Conservation (phyloP, 306 rosid species). For the Parietaria judaica region DNA sequence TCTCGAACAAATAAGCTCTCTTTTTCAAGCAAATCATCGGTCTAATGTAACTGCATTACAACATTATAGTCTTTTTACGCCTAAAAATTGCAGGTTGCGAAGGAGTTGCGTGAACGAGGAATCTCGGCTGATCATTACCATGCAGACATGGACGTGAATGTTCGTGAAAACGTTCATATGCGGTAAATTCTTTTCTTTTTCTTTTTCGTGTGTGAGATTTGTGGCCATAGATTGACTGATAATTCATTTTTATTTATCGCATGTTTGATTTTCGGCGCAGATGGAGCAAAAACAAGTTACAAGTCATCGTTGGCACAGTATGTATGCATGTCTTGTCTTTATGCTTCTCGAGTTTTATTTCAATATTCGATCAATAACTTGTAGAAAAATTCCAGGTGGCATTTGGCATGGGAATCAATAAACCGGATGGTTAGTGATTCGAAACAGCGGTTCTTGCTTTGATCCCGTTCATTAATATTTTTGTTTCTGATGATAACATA, state of each 20-base stretch:
- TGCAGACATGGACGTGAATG: constrained; percentile 83
- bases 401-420: constrained; percentile 99
- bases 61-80: constrained; percentile 13
- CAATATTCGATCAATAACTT: constrained; percentile 4
- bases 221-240: neutral
- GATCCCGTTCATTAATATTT: neutral
- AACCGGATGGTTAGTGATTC: constrained; percentile 86
- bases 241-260: constrained; percentile 1
- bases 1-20: neutral
- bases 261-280: constrained; percentile 30
- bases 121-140: constrained; percentile 81
- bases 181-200: constrained; percentile 42
- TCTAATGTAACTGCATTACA: neutral
- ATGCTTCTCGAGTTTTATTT: neutral
- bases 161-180: constrained; percentile 74
- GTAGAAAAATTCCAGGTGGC: constrained; percentile 66
- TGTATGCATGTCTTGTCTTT: constrained; percentile 23
- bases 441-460: neutral
- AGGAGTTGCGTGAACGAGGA: constrained; percentile 76
- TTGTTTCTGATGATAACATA: neutral
- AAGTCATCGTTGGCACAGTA: constrained; percentile 93
- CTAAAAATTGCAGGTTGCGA: constrained; percentile 60
- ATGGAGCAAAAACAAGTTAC: constrained; percentile 83
- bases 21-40: neutral
- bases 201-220: neutral